Evolutionary conservation across 345 rosid species (phyloP).

Genomic region (Moricandia arvensis): DNA sequence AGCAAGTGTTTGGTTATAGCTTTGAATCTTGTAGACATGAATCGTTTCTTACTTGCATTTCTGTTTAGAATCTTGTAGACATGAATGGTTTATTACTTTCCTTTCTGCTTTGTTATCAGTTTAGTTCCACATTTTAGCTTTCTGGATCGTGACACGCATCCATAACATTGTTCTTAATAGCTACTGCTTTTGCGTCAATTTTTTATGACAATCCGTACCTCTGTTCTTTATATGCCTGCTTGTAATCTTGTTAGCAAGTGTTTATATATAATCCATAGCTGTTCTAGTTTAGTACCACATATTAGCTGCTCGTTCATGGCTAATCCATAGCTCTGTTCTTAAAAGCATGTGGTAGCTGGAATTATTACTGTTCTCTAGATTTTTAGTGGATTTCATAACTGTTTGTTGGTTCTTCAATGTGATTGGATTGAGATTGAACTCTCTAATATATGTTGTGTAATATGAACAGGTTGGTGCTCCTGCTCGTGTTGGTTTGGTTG

Average conservation of each 20-base stretch:
- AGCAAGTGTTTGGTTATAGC: background rate
- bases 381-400: background rate
- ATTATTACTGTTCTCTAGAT: background rate
- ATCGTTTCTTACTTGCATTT: background rate
- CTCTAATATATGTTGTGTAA: background rate
- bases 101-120: too few species aligned
- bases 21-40: background rate
- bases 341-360: background rate
- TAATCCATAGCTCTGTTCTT: too few species aligned
- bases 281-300: background rate
- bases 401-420: background rate
- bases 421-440: background rate
- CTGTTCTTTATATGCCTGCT: background rate
- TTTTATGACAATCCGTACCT: too few species aligned
- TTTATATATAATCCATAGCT: too few species aligned
- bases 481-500: constrained; percentile 97
- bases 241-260: background rate
- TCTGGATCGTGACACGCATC: too few species aligned
- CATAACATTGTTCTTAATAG: too few species aligned
- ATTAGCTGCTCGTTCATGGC: background rate
- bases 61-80: background rate
- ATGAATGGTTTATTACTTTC: too few species aligned
- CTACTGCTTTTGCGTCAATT: too few species aligned
- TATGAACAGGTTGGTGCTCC: constrained; percentile 90
- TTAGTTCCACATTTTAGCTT: background rate